Evolutionary conservation across 257 asterid genomes (phyloP).

Genomic region (Jaltomata sinuosa): DNA sequence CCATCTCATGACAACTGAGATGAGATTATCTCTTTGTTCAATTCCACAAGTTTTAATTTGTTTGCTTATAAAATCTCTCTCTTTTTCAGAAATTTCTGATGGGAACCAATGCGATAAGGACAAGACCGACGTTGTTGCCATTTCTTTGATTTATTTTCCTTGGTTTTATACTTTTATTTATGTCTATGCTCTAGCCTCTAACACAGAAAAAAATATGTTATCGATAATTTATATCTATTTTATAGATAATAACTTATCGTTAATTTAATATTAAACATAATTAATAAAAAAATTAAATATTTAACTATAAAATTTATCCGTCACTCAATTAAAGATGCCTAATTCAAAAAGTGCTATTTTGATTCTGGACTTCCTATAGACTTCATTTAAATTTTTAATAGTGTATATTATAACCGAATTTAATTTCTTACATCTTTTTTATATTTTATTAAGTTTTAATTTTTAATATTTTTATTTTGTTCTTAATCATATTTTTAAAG

Average conservation of each 20-base stretch:
- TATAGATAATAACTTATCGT: too few species aligned
- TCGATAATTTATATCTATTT: too few species aligned
- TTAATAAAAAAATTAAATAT: too few species aligned
- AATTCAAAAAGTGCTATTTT: too few species aligned
- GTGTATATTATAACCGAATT: too few species aligned
- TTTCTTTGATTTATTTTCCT: not conserved
- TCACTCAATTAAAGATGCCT: too few species aligned
- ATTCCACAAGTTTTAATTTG: not conserved
- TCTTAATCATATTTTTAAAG: not conserved
- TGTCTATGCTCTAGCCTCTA: not conserved
- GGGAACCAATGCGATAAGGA: slow-evolving; percentile 12
- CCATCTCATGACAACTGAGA: not conserved
- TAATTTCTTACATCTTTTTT: too few species aligned
- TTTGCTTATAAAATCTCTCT: not conserved
- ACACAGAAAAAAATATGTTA: too few species aligned
- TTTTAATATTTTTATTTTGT: not conserved
- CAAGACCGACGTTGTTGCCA: slow-evolving; percentile 3
- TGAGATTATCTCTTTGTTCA: not conserved
- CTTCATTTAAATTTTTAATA: too few species aligned
- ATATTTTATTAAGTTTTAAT: not conserved
- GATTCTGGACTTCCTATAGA: too few species aligned
- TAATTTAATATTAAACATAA: too few species aligned
- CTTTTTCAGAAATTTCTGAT: not conserved
- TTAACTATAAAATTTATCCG: too few species aligned
- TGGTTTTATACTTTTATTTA: not conserved